Base-by-base conservation (phyloP, 805 yeast species). In the Barnettozyma wickerhamii region DNA sequence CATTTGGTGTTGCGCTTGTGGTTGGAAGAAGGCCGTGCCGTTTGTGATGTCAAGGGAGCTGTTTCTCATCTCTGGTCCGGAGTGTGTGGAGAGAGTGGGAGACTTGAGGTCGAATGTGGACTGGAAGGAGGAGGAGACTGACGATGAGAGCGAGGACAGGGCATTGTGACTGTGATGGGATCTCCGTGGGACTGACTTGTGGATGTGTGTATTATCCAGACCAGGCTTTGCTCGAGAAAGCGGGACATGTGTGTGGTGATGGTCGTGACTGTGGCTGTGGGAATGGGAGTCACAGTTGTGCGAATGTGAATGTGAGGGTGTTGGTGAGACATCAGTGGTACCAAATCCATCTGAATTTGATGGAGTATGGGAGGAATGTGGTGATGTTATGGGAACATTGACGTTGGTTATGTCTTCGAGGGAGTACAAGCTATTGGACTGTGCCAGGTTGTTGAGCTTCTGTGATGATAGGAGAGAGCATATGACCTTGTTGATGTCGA, bases 401-500 rank as follows among this genome's bases (percentile, higher is more conserved):
- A 53, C 56, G 14, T 51, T 44, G 2, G 55, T 53, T 12, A 55
- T 55, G 13, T 55, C 56, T 23, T 51, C 46, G 7, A 55, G 33
- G 1, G 58, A 40, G 37, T 52, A 55, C 9, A 35, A 32, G 7
- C 43, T 41, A 21, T 48, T 47, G 0, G 60, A 54, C 33, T 54
- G 50, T 3, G 58, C 54, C 20, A 55, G 20, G 36, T 55, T 55
- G 13, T 51, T 48, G 2, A 55, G 33, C 24, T 52, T 53, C n/a
- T 54, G 55, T 6, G 41, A 30, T 1, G 58, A 49, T 5, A 54
- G 27, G 10, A 55, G 34, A 12, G 40, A 39, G 13, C 50, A 47
- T 30, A 55, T 52, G 13, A 55, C 58, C 35, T 52, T 49, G 38
- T 55, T 55, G 30, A 55, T 51, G 27, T 55, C 60, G 37, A 55